phyloP scores from a whole-genome alignment of 768 basidiomycete species.

The Suillus plorans region DNA sequence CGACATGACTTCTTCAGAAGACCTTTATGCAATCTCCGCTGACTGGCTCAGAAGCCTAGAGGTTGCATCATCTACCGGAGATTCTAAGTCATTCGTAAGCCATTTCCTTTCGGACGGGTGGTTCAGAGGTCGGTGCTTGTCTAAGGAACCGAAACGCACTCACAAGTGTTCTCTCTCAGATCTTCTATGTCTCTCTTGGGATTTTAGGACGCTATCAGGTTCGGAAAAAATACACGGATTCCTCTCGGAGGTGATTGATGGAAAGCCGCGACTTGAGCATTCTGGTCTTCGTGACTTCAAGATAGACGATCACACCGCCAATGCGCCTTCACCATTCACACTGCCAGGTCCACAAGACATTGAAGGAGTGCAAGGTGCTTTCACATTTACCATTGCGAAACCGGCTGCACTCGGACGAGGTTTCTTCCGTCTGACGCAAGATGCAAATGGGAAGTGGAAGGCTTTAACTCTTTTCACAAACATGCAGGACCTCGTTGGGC shows the following conservation, averaged over 20 bases:
- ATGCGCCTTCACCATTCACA: conserved; percentile 81
- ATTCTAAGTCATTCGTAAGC: background rate
- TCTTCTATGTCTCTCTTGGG: background rate
- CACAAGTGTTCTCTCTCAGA: background rate
- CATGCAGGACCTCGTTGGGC: conserved; percentile 51
- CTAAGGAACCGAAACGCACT: background rate
- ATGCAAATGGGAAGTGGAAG: conserved; percentile 52
- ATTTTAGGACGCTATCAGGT: background rate
- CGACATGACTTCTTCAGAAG: background rate
- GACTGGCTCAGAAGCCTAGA: background rate
- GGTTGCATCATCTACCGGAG: background rate
- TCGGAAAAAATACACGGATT: background rate
- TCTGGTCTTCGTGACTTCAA: background rate
- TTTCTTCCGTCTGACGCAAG: background rate
- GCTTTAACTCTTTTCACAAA: conserved; percentile 56
- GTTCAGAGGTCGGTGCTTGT: background rate
- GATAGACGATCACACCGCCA: conserved; percentile 51
- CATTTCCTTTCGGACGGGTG: background rate
- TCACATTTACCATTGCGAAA: conserved; percentile 65
- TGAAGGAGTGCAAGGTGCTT: background rate
- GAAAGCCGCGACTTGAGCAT: background rate
- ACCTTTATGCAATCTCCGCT: background rate
- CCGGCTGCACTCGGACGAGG: conserved; percentile 54
- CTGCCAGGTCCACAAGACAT: conserved; percentile 57
- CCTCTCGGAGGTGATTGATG: background rate